phyloP scores from a whole-genome alignment of 2,329 filamentous ascomycete species.

The Pseudogymnoascus sp. region DNA sequence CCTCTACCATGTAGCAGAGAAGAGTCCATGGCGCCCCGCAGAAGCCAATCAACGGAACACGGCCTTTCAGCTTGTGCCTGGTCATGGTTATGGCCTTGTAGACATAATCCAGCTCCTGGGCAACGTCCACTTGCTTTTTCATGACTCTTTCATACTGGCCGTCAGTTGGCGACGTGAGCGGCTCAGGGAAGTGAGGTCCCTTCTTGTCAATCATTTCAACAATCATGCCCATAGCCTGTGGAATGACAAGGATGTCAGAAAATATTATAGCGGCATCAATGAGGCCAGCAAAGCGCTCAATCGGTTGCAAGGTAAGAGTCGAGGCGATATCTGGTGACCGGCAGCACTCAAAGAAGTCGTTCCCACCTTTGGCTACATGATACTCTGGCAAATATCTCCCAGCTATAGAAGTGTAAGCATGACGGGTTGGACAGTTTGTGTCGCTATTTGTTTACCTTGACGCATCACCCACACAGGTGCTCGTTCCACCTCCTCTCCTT shows the following conservation, averaged over 20 bases:
- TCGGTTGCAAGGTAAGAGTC: constrained; percentile 85
- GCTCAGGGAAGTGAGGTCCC: constrained; percentile 86
- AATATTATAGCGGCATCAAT: constrained; percentile 98
- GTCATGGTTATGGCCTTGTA: constrained; percentile 93
- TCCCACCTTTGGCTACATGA: constrained; percentile 81
- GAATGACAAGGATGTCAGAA: constrained; percentile 95
- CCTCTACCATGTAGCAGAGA: constrained; percentile 98
- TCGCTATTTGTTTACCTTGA: constrained; percentile 57
- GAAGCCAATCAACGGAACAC: constrained; percentile 91
- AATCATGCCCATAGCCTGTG: constrained; percentile 96
- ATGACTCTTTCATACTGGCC: constrained; percentile 75
- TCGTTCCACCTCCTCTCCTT: constrained; percentile 83
- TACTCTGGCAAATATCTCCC: constrained; percentile 97
- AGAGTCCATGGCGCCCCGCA: constrained; percentile 96
- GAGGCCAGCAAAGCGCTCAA: constrained; percentile 83
- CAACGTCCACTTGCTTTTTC: constrained; percentile 71
- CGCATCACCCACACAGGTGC: constrained; percentile 99
- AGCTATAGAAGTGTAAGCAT: constrained; percentile 43
- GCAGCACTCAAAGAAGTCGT: constrained; percentile 98
- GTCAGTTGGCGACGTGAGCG: constrained; percentile 70
- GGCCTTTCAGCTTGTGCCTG: constrained; percentile 73
- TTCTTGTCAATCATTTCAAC: constrained; percentile 98
- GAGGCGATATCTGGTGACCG: constrained; percentile 87
- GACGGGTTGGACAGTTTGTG: not conserved
- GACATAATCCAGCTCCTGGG: constrained; percentile 80